These are phyloP conservation scores for Chaetomiaceae sp. DNA, from an alignment of 2,329 filamentous ascomycete species.

Conservation along the genomic window DNA sequence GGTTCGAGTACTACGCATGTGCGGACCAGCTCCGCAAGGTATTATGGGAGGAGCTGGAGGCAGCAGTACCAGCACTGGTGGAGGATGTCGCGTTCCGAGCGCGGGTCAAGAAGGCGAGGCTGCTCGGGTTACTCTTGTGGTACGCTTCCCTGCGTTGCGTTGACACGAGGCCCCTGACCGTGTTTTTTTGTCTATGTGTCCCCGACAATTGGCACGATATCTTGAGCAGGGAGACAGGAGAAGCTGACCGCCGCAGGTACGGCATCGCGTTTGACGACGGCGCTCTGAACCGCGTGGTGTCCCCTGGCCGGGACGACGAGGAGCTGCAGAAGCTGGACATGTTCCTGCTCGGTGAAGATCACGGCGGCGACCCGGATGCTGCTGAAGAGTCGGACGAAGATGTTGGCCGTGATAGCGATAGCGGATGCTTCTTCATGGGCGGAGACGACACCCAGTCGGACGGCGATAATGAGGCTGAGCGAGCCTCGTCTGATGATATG, in stretches of 20 bases:
- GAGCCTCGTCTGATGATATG: too few relatives aligned
- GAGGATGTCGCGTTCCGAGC: slow-evolving; percentile 23
- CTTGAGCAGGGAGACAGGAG: not conserved
- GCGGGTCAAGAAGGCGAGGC: slow-evolving; percentile 37
- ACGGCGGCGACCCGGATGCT: not conserved
- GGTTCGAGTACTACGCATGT: slow-evolving; percentile 38
- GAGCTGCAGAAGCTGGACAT: slow-evolving; percentile 48
- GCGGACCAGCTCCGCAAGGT: slow-evolving; percentile 36
- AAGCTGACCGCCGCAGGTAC: slow-evolving; percentile 32
- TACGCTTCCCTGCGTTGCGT: not conserved
- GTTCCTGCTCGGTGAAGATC: slow-evolving; percentile 15
- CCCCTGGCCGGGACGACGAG: slow-evolving; percentile 41
- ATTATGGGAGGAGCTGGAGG: slow-evolving; percentile 44
- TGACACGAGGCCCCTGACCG: too few relatives aligned
- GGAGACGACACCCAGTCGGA: not conserved
- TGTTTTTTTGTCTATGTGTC: not conserved
- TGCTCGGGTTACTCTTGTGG: slow-evolving; percentile 53
- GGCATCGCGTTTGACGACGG: slow-evolving; percentile 60
- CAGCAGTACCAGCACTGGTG: slow-evolving; percentile 31
- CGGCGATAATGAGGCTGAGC: not conserved
- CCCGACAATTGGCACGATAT: not conserved
- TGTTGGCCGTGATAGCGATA: not conserved
- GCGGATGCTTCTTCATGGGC: not conserved
- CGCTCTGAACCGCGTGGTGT: slow-evolving; percentile 50
- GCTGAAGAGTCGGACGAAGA: not conserved